Evolutionary conservation across 2,329 filamentous ascomycete genomes (phyloP).

Genomic region (Aureobasidium musti): DNA sequence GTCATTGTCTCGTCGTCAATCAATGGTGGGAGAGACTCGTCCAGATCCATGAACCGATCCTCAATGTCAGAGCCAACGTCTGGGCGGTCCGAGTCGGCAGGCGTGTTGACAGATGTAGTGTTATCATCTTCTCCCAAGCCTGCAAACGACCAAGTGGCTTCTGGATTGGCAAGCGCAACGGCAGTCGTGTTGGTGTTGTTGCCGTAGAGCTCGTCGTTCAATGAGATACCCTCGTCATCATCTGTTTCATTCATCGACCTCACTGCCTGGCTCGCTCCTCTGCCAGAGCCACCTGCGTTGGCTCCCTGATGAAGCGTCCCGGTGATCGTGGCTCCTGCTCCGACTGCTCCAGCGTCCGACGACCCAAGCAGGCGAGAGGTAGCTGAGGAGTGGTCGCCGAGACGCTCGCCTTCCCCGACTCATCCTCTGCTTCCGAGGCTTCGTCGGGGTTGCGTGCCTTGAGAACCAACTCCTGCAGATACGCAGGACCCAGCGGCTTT

Average conservation of each 20-base stretch:
- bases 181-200: slow-evolving; percentile 8
- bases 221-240: slow-evolving; percentile 16
- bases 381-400: slow-evolving; percentile 87
- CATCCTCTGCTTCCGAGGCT: slow-evolving; percentile 46
- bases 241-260: slow-evolving; percentile 22
- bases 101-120: slow-evolving; percentile 16
- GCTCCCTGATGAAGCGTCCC: slow-evolving; percentile 26
- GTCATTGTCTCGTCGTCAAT: neutral
- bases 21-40: neutral
- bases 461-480: slow-evolving; percentile 70
- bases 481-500: slow-evolving; percentile 74
- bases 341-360: slow-evolving; percentile 82
- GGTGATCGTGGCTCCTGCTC: slow-evolving; percentile 56
- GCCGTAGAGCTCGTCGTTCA: slow-evolving; percentile 17
- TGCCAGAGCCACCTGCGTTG: slow-evolving; percentile 26
- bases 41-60: slow-evolving; percentile 7
- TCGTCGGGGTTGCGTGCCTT: slow-evolving; percentile 57
- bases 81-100: slow-evolving; percentile 11
- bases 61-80: slow-evolving; percentile 15
- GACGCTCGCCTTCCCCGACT: slow-evolving; percentile 57
- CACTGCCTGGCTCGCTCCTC: slow-evolving; percentile 29
- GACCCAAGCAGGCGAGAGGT: slow-evolving; percentile 85
- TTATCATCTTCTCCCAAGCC: slow-evolving; percentile 14
- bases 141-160: slow-evolving; percentile 11
- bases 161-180: slow-evolving; percentile 10